Evolutionary conservation across 2,329 filamentous ascomycete species (phyloP).

Genomic region (Exophiala sp.): DNA sequence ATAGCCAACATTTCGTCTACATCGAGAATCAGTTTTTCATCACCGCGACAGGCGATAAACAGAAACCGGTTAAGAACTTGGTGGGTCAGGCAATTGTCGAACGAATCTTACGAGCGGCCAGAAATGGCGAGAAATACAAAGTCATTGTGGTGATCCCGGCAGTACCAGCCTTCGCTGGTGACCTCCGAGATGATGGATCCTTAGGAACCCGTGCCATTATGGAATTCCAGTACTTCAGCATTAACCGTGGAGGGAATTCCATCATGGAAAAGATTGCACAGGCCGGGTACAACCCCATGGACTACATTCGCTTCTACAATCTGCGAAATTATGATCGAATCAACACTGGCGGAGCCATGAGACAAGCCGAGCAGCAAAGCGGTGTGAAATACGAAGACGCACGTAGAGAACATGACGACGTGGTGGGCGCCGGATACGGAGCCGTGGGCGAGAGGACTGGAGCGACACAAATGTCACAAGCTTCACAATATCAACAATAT

Average conservation of each 20-base stretch:
- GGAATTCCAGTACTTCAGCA: constrained; percentile 79
- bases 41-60: constrained; percentile 65
- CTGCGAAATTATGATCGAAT: constrained; percentile 78
- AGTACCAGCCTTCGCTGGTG: constrained; percentile 75
- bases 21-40: constrained; percentile 89
- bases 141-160: constrained; percentile 73
- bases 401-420: constrained; percentile 40
- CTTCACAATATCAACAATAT: constrained; percentile 57
- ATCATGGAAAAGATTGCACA: constrained; percentile 66
- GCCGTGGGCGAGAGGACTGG: constrained; percentile 34
- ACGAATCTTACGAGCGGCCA: constrained; percentile 64
- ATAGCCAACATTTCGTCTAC: constrained; percentile 67
- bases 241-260: constrained; percentile 68
- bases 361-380: constrained; percentile 37
- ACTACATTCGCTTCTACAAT: constrained; percentile 81
- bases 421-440: constrained; percentile 45
- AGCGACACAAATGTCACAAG: constrained; percentile 15
- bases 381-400: constrained; percentile 44
- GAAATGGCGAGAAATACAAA: constrained; percentile 61
- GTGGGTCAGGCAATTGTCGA: constrained; percentile 74
- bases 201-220: constrained; percentile 78
- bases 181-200: constrained; percentile 65
- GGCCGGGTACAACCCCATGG: constrained; percentile 61
- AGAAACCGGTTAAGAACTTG: constrained; percentile 68
- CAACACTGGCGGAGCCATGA: constrained; percentile 47